A percentile compares a stretch with the other conserved stretches of the same genome.
phyloP scores from a whole-genome alignment of 2,329 filamentous ascomycete genomes.

The Ascochyta koolunga region DNA sequence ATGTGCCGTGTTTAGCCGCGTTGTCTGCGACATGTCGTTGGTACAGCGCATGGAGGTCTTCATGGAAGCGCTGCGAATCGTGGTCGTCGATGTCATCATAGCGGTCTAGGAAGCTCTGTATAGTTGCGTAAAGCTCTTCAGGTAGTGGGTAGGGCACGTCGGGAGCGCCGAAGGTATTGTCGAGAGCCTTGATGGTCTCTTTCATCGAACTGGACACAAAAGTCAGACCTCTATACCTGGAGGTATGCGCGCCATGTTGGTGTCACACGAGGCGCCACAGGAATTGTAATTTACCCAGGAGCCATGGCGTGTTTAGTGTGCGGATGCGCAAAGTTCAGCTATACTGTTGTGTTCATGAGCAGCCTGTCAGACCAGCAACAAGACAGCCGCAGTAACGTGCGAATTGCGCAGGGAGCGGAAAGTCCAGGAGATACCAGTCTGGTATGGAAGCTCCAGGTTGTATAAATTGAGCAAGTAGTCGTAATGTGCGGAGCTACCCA shows the following conservation, averaged over 20 bases:
- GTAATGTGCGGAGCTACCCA: not conserved
- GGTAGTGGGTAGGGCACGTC: slow-evolving; percentile 64
- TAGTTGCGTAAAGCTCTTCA: slow-evolving; percentile 65
- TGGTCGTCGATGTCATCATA: slow-evolving; percentile 71
- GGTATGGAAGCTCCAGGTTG: not conserved
- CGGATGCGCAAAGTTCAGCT: not conserved
- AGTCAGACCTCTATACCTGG: not conserved
- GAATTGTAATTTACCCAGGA: slow-evolving; percentile 6
- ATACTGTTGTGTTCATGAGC: slow-evolving; percentile 2
- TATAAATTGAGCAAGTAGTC: not conserved
- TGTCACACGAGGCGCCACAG: not conserved
- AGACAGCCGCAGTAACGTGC: not conserved
- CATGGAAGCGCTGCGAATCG: slow-evolving; percentile 72
- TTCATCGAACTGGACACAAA: slow-evolving; percentile 52
- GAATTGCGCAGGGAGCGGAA: not conserved
- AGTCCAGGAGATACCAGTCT: not conserved
- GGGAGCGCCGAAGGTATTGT: slow-evolving; percentile 50
- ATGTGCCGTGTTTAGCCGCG: slow-evolving; percentile 66
- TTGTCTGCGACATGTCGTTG: slow-evolving; percentile 66
- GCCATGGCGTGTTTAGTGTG: slow-evolving; percentile 3
- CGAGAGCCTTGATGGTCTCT: slow-evolving; percentile 56
- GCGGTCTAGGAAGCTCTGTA: slow-evolving; percentile 71
- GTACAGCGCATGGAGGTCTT: slow-evolving; percentile 73
- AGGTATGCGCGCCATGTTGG: not conserved
- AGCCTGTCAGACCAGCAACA: slow-evolving; percentile 1